Conservation (phyloP, 257 asterid genomes). For the Dorcoceras hygrometricum region DNA sequence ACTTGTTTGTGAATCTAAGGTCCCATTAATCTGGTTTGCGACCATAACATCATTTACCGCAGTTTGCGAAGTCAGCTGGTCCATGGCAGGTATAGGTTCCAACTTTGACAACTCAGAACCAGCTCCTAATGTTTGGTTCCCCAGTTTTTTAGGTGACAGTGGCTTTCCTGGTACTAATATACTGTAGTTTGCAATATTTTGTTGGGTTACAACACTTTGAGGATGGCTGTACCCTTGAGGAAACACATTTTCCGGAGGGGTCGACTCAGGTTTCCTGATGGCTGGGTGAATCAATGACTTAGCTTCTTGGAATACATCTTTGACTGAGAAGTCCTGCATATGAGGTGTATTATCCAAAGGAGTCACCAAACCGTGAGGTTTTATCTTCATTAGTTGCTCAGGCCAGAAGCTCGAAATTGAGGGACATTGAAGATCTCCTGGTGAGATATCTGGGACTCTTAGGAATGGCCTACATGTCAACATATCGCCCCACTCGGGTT, state of each 20-base stretch:
- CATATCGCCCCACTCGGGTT: conserved; percentile 62
- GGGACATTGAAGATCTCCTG: conserved; percentile 48
- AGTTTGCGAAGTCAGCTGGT: conserved; percentile 33
- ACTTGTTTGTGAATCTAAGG: conserved; percentile 27
- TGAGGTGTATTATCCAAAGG: no score
- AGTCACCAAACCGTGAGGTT: no score
- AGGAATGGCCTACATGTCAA: conserved; percentile 48
- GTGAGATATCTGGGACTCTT: conserved; percentile 27
- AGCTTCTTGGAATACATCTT: conserved; percentile 34
- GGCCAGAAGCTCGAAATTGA: conserved; percentile 69
- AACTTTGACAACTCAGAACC: background rate
- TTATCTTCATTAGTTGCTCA: conserved; percentile 58
- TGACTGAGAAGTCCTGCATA: conserved; percentile 6
- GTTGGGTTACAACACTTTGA: conserved; percentile 28
- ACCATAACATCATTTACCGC: conserved; percentile 20
- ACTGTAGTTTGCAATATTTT: conserved; percentile 21
- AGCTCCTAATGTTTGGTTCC: conserved; percentile 28
- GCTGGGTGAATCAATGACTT: conserved; percentile 28
- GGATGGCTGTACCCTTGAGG: conserved; percentile 21
- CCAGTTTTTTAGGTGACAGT: conserved; percentile 24
- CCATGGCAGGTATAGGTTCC: conserved; percentile 29
- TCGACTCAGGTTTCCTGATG: conserved; percentile 33
- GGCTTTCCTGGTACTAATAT: conserved; percentile 24
- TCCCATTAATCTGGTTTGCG: conserved; percentile 33
- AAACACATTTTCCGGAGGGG: conserved; percentile 17